phyloP scores from a whole-genome alignment of 495 filamentous ascomycete species.

The Talaromyces adpressus region DNA sequence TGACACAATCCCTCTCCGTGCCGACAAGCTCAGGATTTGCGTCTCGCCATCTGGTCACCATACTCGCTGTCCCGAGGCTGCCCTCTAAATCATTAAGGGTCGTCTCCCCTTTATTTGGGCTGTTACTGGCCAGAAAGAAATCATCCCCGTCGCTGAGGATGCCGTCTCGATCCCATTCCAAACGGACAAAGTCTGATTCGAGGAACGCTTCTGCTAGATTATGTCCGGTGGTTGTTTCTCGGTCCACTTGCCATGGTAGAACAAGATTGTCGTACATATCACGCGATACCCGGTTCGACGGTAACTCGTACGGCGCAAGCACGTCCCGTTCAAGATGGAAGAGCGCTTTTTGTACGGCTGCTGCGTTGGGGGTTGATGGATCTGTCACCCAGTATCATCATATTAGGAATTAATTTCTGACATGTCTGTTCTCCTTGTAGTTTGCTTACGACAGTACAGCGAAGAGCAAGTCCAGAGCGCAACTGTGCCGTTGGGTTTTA shows the following conservation, averaged over 20 bases:
- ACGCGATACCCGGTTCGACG: slow-evolving; percentile 26
- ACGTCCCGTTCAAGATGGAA: slow-evolving; percentile 22
- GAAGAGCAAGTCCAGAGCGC: slow-evolving; percentile 37
- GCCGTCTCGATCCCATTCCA: slow-evolving; percentile 31
- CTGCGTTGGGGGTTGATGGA: slow-evolving; percentile 23
- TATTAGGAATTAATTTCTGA: no score
- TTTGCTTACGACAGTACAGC: slow-evolving; percentile 20
- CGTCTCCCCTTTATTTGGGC: slow-evolving; percentile 6
- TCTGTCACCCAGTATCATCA: no score
- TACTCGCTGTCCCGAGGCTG: slow-evolving; percentile 27
- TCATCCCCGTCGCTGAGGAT: slow-evolving; percentile 15
- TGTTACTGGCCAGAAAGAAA: slow-evolving; percentile 16
- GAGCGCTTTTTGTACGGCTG: slow-evolving; percentile 21
- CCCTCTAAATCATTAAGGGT: slow-evolving; percentile 19
- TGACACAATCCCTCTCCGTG: slow-evolving; percentile 16
- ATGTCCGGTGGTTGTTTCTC: neutral
- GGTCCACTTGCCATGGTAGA: slow-evolving; percentile 39
- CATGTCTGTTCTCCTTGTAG: neutral
- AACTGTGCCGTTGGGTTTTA: slow-evolving; percentile 46
- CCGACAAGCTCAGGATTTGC: slow-evolving; percentile 26
- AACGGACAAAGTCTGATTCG: slow-evolving; percentile 25
- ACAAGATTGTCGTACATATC: slow-evolving; percentile 32
- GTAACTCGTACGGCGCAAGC: slow-evolving; percentile 25
- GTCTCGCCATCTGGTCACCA: slow-evolving; percentile 38
- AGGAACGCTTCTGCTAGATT: slow-evolving; percentile 27